Base-by-base conservation (phyloP, 2,329 filamentous ascomycete species). In the Aquanectria penicillioides region DNA sequence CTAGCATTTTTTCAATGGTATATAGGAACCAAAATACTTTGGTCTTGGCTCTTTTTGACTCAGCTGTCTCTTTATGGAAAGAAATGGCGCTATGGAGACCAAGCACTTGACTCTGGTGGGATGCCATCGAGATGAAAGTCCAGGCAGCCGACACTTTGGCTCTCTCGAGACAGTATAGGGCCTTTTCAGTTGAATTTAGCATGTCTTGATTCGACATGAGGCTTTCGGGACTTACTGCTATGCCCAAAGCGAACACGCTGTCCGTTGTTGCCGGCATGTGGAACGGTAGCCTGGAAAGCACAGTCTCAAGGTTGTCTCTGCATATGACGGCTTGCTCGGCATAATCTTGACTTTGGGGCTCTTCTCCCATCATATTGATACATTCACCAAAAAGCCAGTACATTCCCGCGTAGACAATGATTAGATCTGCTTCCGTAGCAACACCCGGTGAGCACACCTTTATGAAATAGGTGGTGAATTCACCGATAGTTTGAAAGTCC, bases 1-100 rank as follows among this genome's bases (percentile, higher is more conserved):
- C 64, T 2, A 72, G 55, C 0, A 52, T 57, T 38, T 72, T 72
- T 13, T 73, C 71, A 1, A 57, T 53, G 5, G 58, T 43, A 36
- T 72, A 72, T 2, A 71, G 59, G 6, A 59, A 51, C 71, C 70
- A 72, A 34, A 73, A 73, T 1, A 72, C 48, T 7, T 53, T 37
- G 4, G 40, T 55, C 12, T 66, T 67, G 6, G 50, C 38, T 6
- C 11, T 18, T 9, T 46, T 62, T 4, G 33, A 25, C 22, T 63
- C 61, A 5, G 47, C 28, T 6, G 41, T 44, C 15, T 68, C 58
- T 3, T 46, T 20, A 1, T 47, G 34, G 8, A 62, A 56, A 2
- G 67, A 47, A 4, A 57, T 23, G 9, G 56, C 52, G 23, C 56
- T 64, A n/a, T 71, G 64, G 7, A 68, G 47, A 1, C 68, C 68